Conservation (phyloP, 768 basidiomycete species). For the Lentinula sp. region DNA sequence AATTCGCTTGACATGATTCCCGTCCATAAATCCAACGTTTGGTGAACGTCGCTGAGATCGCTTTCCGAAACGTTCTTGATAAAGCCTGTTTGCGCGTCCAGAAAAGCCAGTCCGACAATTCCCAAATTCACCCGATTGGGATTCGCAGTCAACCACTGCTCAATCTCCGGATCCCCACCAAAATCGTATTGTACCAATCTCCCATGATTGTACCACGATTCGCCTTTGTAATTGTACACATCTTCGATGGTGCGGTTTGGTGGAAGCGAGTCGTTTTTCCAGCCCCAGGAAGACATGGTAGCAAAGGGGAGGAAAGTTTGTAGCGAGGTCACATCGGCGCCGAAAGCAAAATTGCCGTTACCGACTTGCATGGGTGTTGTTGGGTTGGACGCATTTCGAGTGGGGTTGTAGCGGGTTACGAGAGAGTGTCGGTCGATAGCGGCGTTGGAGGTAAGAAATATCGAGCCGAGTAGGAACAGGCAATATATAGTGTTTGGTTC, state of each 20-base stretch:
- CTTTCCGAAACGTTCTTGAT: constrained; percentile 27
- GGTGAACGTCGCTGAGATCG: constrained; percentile 27
- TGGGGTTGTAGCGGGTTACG: constrained; percentile 45
- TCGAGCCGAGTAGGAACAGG: neutral
- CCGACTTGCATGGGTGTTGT: constrained; percentile 54
- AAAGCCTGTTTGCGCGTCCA: constrained; percentile 17
- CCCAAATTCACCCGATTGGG: constrained; percentile 55
- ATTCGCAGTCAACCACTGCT: constrained; percentile 53
- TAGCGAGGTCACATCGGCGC: constrained; percentile 50
- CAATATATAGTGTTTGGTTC: neutral
- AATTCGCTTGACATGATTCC: constrained; percentile 45
- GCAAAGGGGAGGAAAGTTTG: constrained; percentile 53
- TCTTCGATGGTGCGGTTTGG: constrained; percentile 33
- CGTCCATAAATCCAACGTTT: constrained; percentile 51
- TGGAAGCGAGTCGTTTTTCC: constrained; percentile 55
- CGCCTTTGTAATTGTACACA: constrained; percentile 41
- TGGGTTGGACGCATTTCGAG: constrained; percentile 36
- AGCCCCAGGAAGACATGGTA: constrained; percentile 54
- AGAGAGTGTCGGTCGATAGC: constrained; percentile 38
- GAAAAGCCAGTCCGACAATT: constrained; percentile 40
- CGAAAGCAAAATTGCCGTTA: constrained; percentile 59
- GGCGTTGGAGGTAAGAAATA: neutral
- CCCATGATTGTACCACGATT: constrained; percentile 46
- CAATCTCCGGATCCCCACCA: constrained; percentile 34
- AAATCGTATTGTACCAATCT: constrained; percentile 45